Conservation (phyloP, 148 eudicot genomes). For the Oxyria digyna region DNA sequence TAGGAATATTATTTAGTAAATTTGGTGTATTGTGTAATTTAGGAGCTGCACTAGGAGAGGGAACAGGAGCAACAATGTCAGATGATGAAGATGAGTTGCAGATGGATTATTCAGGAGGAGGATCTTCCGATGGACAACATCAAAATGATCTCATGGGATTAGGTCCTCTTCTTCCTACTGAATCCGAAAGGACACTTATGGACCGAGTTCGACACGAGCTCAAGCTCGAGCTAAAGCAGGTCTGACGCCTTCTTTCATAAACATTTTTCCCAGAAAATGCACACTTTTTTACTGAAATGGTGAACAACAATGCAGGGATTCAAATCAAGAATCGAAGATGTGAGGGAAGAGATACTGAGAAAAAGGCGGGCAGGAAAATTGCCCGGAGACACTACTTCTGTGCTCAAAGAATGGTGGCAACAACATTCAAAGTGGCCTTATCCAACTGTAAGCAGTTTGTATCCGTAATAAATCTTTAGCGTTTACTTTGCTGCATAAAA, state of each 20-base stretch:
- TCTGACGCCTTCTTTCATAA: conserved; percentile 3
- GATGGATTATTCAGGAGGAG: conserved; percentile 60
- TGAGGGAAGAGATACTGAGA: conserved; percentile 90
- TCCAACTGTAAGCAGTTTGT: conserved; percentile 63
- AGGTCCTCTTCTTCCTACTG: conserved; percentile 86
- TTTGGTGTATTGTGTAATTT: not conserved
- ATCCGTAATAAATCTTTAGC: not conserved
- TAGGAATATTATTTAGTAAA: no score
- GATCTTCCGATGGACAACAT: conserved; percentile 27
- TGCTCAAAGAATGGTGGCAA: conserved; percentile 95
- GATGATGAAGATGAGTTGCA: conserved; percentile 90
- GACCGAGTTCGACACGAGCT: conserved; percentile 93
- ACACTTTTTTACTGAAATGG: not conserved
- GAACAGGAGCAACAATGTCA: conserved; percentile 86
- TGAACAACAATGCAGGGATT: conserved; percentile 49
- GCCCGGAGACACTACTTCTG: conserved; percentile 96
- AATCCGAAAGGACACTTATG: conserved; percentile 91
- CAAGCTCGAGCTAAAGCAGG: conserved; percentile 94
- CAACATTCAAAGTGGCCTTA: conserved; percentile 99
- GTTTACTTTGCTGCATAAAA: not conserved
- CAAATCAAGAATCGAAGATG: conserved; percentile 87
- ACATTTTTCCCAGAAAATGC: no score
- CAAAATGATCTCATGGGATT: conserved; percentile 94
- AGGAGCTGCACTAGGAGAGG: conserved; percentile 67
- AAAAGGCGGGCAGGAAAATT: conserved; percentile 94